These are phyloP conservation scores for Mariannaea elegans DNA, from an alignment of 2,329 filamentous ascomycete genomes.

Conservation along the genomic window DNA sequence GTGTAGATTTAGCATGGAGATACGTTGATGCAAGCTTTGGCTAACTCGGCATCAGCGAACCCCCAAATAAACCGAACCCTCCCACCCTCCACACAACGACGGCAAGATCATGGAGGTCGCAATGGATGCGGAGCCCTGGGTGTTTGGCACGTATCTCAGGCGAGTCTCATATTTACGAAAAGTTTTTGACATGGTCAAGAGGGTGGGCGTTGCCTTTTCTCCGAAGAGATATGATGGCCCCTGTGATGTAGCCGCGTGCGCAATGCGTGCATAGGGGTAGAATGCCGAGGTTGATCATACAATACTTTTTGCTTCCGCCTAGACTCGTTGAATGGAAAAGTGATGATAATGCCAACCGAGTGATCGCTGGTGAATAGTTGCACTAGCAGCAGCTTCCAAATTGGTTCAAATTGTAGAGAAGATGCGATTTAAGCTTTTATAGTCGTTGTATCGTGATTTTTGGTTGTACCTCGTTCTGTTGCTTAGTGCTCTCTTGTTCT, in stretches of 20 bases:
- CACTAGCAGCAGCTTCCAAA: not conserved
- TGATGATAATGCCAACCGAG: conserved; percentile 33
- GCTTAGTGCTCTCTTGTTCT: not conserved
- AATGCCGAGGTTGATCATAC: conserved; percentile 65
- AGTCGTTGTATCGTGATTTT: conserved; percentile 11
- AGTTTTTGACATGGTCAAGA: conserved; percentile 64
- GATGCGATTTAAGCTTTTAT: not conserved
- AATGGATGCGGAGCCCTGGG: conserved; percentile 53
- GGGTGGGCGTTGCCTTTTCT: conserved; percentile 59
- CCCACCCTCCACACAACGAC: conserved; percentile 46
- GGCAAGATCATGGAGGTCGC: conserved; percentile 57
- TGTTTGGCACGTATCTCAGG: conserved; percentile 58
- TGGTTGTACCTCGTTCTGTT: not conserved
- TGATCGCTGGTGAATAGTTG: not conserved
- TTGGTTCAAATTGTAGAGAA: not conserved
- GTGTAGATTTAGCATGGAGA: conserved; percentile 34
- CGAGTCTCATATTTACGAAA: conserved; percentile 66
- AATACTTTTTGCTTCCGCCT: conserved; percentile 57
- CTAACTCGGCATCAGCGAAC: conserved; percentile 42
- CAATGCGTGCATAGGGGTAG: conserved; percentile 59
- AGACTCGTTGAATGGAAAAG: conserved; percentile 45
- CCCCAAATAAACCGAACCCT: conserved; percentile 45
- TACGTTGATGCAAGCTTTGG: not conserved
- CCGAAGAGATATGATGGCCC: conserved; percentile 57
- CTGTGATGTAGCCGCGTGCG: conserved; percentile 61